phyloP scores from a whole-genome alignment of 495 filamentous ascomycete species.

The Podospora conica region DNA sequence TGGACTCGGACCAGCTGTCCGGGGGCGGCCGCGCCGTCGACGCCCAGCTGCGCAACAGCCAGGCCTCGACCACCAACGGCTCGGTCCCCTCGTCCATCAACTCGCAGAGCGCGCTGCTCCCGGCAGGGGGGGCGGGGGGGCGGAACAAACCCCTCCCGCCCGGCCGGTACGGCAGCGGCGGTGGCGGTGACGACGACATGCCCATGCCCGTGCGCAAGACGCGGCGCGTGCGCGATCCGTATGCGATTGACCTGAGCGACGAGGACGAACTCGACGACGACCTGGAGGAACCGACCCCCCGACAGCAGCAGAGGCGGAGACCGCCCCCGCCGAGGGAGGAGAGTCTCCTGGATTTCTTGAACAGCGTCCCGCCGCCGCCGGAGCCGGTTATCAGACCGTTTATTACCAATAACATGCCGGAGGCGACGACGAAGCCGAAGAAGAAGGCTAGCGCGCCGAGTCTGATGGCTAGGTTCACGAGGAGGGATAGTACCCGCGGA shows the following conservation, averaged over 20 bases:
- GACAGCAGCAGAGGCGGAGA: slow-evolving; percentile 23
- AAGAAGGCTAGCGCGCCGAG: slow-evolving; percentile 55
- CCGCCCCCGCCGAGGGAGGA: slow-evolving; percentile 48
- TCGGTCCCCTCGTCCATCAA: slow-evolving; percentile 44
- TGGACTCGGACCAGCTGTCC: slow-evolving; percentile 74
- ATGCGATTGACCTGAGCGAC: slow-evolving; percentile 81
- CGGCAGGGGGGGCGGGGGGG: slow-evolving; percentile 8
- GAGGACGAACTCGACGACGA: slow-evolving; percentile 61
- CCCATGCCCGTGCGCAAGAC: slow-evolving; percentile 60
- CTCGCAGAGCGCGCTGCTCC: slow-evolving; percentile 45
- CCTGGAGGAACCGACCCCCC: slow-evolving; percentile 26
- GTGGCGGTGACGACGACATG: slow-evolving; percentile 40
- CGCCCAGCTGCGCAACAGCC: slow-evolving; percentile 39
- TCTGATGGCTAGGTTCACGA: slow-evolving; percentile 58
- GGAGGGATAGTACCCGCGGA: slow-evolving; percentile 27
- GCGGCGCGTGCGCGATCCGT: slow-evolving; percentile 77
- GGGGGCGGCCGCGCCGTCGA: slow-evolving; percentile 47
- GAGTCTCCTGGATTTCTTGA: slow-evolving; percentile 83
- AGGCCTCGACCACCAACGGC: slow-evolving; percentile 31
- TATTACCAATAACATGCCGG: slow-evolving; percentile 13
- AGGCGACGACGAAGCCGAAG: slow-evolving; percentile 39
- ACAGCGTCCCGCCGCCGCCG: slow-evolving; percentile 76
- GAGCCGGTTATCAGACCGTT: slow-evolving; percentile 41
- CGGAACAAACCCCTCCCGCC: slow-evolving; percentile 20
- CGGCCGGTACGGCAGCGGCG: slow-evolving; percentile 17